Conservation (phyloP, 2,329 filamentous ascomycete genomes). For the Calonectria pseudoreteaudii region DNA sequence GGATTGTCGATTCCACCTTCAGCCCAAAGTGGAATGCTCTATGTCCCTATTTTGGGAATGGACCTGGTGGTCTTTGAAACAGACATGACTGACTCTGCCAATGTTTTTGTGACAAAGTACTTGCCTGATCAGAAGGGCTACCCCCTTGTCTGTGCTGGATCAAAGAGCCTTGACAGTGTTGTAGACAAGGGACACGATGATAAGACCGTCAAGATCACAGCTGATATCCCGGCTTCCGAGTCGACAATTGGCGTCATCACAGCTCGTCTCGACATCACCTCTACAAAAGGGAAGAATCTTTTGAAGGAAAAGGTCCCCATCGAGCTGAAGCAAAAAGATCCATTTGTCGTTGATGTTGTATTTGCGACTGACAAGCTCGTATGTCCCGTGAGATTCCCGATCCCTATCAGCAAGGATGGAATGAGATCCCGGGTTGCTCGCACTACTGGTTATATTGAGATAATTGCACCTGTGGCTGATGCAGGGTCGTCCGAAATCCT, state of each 20-base stretch:
- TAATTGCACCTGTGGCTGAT: constrained; percentile 51
- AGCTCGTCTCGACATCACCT: constrained; percentile 53
- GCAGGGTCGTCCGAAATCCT: constrained; percentile 40
- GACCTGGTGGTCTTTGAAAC: constrained; percentile 49
- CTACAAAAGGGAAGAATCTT: constrained; percentile 49
- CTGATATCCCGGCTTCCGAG: constrained; percentile 46
- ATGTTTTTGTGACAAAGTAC: constrained; percentile 52
- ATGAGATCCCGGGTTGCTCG: constrained; percentile 56
- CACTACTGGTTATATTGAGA: constrained; percentile 57
- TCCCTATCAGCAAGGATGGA: constrained; percentile 51
- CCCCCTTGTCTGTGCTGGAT: constrained; percentile 40
- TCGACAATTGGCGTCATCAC: constrained; percentile 50
- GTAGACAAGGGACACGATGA: constrained; percentile 33
- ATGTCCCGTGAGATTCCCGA: constrained; percentile 53
- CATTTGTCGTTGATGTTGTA: constrained; percentile 55
- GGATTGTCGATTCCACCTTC: constrained; percentile 48
- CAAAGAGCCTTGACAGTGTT: constrained; percentile 35
- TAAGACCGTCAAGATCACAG: constrained; percentile 41
- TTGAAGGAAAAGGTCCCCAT: constrained; percentile 54
- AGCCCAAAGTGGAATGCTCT: constrained; percentile 37
- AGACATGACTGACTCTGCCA: constrained; percentile 40
- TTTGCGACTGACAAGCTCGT: constrained; percentile 49
- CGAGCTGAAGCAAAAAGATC: constrained; percentile 50
- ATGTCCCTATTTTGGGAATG: constrained; percentile 39
- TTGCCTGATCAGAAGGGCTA: constrained; percentile 49